These are phyloP conservation scores for Rhizoclosmatium globosum DNA, from an alignment of 192 early-diverging fungal genomes.

Conservation along the genomic window DNA sequence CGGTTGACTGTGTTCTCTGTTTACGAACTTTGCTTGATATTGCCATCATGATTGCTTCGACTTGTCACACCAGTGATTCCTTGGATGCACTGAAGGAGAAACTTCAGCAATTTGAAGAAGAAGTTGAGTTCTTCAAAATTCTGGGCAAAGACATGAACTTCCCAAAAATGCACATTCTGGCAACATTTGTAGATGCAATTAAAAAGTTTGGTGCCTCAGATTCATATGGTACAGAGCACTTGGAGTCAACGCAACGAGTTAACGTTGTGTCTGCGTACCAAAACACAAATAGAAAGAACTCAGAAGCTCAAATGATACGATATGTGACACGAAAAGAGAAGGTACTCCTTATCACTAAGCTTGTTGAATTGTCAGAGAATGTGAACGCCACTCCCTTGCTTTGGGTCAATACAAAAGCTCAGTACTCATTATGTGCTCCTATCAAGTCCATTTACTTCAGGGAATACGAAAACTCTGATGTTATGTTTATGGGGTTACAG, in stretches of 20 bases:
- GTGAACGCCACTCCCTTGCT: neutral
- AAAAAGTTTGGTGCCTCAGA: neutral
- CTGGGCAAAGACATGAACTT: neutral
- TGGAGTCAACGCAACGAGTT: neutral
- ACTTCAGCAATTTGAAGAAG: neutral
- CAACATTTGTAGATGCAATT: neutral
- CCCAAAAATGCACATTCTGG: slow-evolving; percentile 4
- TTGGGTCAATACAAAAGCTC: neutral
- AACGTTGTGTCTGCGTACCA: slow-evolving; percentile 1
- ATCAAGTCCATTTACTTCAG: neutral
- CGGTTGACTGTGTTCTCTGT: neutral
- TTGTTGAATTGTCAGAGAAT: neutral
- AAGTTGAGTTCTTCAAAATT: neutral
- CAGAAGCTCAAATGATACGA: neutral
- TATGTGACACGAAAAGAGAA: neutral
- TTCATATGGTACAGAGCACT: slow-evolving; percentile 4
- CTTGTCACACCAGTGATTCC: neutral
- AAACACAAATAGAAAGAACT: neutral
- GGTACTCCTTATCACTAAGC: neutral
- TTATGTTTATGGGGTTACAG: neutral
- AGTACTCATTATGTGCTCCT: neutral
- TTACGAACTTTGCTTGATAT: slow-evolving; percentile 2
- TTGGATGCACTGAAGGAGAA: neutral
- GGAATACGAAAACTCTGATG: neutral
- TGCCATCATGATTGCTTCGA: neutral